Conservation (phyloP, 1,139 yeast genomes). For the Diutina neorugosa region DNA sequence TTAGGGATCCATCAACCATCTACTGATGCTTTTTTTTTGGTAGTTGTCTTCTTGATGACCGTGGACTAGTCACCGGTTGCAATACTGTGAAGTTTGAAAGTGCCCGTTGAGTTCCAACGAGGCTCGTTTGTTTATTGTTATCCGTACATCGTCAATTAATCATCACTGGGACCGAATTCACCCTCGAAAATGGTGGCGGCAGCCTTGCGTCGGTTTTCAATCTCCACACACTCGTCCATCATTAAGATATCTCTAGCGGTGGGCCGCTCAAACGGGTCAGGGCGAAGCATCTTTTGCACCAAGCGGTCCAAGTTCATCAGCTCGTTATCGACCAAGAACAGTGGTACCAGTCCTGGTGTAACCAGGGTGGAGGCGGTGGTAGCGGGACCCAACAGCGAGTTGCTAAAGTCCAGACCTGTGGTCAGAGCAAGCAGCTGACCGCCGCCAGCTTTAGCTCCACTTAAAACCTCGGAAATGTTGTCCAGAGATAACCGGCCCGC, state of each 20-base stretch:
- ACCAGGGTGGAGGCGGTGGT: background rate
- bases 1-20: too few species aligned
- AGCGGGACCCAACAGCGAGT: background rate
- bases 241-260: constrained; percentile 58
- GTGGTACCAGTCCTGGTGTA: constrained; percentile 72
- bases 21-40: too few species aligned
- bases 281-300: constrained; percentile 84
- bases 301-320: constrained; percentile 47
- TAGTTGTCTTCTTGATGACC: too few species aligned
- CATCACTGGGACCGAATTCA: constrained; percentile 68
- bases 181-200: constrained; percentile 97
- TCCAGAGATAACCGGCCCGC: constrained; percentile 75
- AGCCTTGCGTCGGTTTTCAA: constrained; percentile 75
- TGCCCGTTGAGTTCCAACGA: background rate
- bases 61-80: too few species aligned
- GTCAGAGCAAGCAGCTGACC: background rate
- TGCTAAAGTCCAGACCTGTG: background rate
- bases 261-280: constrained; percentile 76
- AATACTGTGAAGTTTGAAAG: background rate
- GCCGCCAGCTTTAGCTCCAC: constrained; percentile 14
- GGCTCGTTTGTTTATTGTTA: background rate
- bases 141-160: constrained; percentile 5
- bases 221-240: constrained; percentile 62
- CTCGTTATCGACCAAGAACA: constrained; percentile 47
- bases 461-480: constrained; percentile 33